Evolutionary conservation across 345 rosid species (phyloP), one percentile per base, ranked within the genome.

Genomic region (Citrus reticulata): DNA sequence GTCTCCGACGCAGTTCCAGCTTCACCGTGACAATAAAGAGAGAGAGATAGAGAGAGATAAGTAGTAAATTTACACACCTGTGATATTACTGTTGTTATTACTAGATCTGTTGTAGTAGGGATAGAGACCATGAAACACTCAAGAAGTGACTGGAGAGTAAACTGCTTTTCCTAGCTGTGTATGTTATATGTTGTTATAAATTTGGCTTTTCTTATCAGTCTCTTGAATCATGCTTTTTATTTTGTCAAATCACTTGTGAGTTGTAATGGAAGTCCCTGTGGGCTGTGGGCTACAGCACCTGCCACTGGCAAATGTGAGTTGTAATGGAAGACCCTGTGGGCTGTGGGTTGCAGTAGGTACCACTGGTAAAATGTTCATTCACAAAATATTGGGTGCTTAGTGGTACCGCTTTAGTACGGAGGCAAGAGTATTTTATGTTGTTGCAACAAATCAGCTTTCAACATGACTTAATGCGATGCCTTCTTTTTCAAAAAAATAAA

Each of bases 1-100:
- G 92, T 91, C 72, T 78, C 89, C 0, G 98, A 89, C 54, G 79
- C 90, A 14, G 85, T 84, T 82, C 82, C 92, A 13, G 90, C 87
- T 69, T 93, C 98, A 51, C 99, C 98, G 2, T 96, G 86, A 86
- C 68, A 37, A 80, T 42, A 63, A 67, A 10, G 37, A 65, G 80
- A 83, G 79, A 76, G 61, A 70, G 46, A 70, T 46, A 78, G 73
- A 64, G 64, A 59, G 29, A 59, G 63, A 59, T 4, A 58, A 63
- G 46, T 63, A 67, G 86, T 84, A 72, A 82, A 80, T 55, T 74
- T 79, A 73, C 73, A 46, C 46, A 77, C 55, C 51, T 82, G 73
- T 70, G 79, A 78, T 78, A 70, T 61, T 58, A 70, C 24, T 72
- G 72, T 74, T 83, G 55, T 71, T 74, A 58, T 64, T 59, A 64